Percentiles rank a stretch among this genome's conserved stretches.
Evolutionary conservation across 768 basidiomycete species (phyloP).

Genomic region (Daedaleopsis sinensis): DNA sequence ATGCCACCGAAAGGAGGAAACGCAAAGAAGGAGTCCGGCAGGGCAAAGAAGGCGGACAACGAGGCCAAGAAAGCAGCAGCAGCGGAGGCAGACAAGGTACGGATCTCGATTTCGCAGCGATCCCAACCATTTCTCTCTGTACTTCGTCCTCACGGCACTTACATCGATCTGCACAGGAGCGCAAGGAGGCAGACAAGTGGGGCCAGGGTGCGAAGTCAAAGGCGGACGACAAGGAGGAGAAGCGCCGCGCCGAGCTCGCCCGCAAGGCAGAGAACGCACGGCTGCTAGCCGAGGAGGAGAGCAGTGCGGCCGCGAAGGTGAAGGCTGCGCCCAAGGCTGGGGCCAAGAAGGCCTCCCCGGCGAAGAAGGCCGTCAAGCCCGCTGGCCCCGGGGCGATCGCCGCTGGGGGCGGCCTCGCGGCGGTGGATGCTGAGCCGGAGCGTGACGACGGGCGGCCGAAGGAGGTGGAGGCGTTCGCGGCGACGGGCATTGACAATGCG

Average conservation of each 20-base stretch:
- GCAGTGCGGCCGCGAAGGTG: constrained; percentile 53
- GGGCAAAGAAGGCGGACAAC: constrained; percentile 92
- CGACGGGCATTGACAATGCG: constrained; percentile 90
- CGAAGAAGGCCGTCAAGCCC: constrained; percentile 52
- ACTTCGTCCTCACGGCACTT: too few species aligned
- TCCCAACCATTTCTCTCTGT: background rate
- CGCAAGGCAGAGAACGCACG: constrained; percentile 87
- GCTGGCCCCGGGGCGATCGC: constrained; percentile 87
- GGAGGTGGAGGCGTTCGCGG: constrained; percentile 70
- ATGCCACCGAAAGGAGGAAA: constrained; percentile 92
- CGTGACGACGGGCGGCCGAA: constrained; percentile 36
- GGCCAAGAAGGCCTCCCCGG: constrained; percentile 49
- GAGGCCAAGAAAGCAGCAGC: constrained; percentile 77
- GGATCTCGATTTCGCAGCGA: constrained; percentile 16
- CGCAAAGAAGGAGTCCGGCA: constrained; percentile 89
- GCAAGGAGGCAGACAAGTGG: constrained; percentile 73
- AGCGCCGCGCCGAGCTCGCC: constrained; percentile 77
- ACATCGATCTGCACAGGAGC: constrained; percentile 53
- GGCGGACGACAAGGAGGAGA: constrained; percentile 76
- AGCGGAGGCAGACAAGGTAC: constrained; percentile 62
- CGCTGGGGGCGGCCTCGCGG: constrained; percentile 58
- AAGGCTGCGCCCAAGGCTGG: constrained; percentile 69
- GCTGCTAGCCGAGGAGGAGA: constrained; percentile 88
- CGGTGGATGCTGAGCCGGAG: constrained; percentile 29
- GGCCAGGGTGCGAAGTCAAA: constrained; percentile 70